Base-by-base conservation (phyloP, 2,329 filamentous ascomycete species). In the Arthrobotrys pseudoclavata region DNA sequence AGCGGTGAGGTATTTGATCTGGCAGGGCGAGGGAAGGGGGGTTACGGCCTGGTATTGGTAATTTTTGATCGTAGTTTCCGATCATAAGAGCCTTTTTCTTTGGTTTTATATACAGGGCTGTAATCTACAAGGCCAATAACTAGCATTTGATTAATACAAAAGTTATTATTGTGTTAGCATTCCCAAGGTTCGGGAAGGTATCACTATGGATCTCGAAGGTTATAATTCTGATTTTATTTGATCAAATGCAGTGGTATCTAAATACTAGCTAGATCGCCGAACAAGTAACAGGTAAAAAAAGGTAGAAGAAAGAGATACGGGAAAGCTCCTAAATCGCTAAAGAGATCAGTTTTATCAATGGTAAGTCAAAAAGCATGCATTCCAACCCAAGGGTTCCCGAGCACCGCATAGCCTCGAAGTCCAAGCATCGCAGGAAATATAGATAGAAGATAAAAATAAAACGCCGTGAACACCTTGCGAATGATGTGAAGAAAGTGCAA, bases 391-490 rank as follows among this genome's bases (percentile, higher is more conserved):
- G 15, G 34, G 61, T 15, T n/a, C 37, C 37, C 37, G 13, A 40
- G 37, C 37, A 40, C 37, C 37, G 37, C 7, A 31, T 7, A 31
- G 29, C 29, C 29, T 31, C 29, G 34, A 13, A 42, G 22, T 45
- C 55, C 29, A 45, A 52, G 37, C 26, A 18, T 18, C 20, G 6
- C 22, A 60, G 10, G 31, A 52, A 60, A 61, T 24, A 37, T 37
- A 10, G n/a, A 45, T 22, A 40, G 61, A 63, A 26, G 13, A 22
- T 53, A 13, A 37, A 47, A 71, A 61, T 13, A 47, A 37, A 71
- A 71, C 72, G 20, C 72, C 72, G 18, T 40, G 26, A 69, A 76
- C 72, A 50, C 72, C 72, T 31, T 70, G 66, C 60, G 72, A 40
- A 70, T 76, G 71, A 22, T 22, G 24, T 63, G 45, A 66, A 57